These are phyloP conservation scores for Mollisiaceae sp. DNA, from an alignment of 2,329 filamentous ascomycete genomes.

Conservation along the genomic window DNA sequence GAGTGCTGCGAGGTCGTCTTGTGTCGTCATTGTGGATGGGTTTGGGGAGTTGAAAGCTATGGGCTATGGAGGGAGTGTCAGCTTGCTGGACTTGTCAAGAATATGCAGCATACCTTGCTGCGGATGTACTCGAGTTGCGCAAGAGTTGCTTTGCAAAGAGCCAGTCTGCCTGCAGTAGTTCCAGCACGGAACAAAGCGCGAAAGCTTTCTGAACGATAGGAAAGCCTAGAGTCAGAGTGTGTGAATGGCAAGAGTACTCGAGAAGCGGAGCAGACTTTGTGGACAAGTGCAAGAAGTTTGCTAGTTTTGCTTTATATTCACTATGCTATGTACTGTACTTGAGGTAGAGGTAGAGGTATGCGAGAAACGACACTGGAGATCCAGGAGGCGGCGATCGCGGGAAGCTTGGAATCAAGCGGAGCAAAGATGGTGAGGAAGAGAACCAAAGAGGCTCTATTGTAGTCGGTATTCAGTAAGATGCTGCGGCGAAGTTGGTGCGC, in stretches of 20 bases:
- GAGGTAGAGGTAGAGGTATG: conserved; percentile 39
- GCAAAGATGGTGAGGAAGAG: conserved; percentile 2
- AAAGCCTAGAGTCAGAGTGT: conserved; percentile 40
- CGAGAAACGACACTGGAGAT: conserved; percentile 35
- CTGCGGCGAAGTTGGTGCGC: conserved; percentile 10
- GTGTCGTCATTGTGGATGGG: conserved; percentile 63
- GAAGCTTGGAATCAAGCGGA: conserved; percentile 14
- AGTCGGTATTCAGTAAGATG: conserved; percentile 19
- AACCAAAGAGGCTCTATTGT: conserved; percentile 20
- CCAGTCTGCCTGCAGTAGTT: conserved; percentile 30
- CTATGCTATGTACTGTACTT: conserved; percentile 56
- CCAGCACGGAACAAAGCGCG: conserved; percentile 21
- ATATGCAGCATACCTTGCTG: conserved; percentile 42
- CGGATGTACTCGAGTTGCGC: conserved; percentile 32
- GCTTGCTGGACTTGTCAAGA: conserved; percentile 25
- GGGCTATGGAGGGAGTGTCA: conserved; percentile 30
- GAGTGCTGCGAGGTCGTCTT: conserved; percentile 82
- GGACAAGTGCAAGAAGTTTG: conserved; percentile 38
- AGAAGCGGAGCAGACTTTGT: conserved; percentile 42
- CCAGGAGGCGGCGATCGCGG: conserved; percentile 25
- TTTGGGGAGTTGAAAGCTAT: conserved; percentile 47
- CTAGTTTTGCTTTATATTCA: conserved; percentile 55
- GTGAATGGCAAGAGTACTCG: conserved; percentile 34
- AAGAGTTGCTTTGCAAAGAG: conserved; percentile 36
- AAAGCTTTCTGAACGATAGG: conserved; percentile 31